phyloP scores from a whole-genome alignment of 805 yeast genomes.

The Yarrowia deformans region DNA sequence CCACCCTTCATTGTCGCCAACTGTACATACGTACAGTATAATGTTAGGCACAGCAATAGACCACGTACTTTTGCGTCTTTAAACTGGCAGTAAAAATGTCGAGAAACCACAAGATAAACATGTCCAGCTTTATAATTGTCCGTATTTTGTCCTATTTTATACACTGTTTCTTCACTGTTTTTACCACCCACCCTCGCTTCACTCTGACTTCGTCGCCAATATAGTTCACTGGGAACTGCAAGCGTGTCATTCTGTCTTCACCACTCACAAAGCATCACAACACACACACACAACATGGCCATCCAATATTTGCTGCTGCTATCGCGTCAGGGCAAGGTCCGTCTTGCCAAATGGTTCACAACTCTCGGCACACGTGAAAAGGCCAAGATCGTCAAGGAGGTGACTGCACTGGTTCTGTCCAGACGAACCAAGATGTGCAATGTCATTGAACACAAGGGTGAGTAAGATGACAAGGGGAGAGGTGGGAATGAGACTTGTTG shows the following conservation, averaged over 20 bases:
- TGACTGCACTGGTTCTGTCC: conserved; percentile 82
- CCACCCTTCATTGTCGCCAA: too few species aligned
- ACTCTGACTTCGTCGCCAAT: conserved; percentile 9
- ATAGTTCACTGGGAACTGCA: conserved; percentile 34
- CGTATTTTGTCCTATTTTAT: background rate
- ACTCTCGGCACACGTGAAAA: conserved; percentile 86
- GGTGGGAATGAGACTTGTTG: background rate
- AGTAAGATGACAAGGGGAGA: conserved; percentile 34
- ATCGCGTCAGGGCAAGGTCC: conserved; percentile 93
- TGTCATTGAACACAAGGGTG: conserved; percentile 79
- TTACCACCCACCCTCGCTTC: background rate
- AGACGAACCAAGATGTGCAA: conserved; percentile 96
- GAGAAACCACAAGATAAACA: too few species aligned
- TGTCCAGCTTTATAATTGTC: too few species aligned
- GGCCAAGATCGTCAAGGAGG: conserved; percentile 79
- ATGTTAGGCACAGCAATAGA: too few species aligned
- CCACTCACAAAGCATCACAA: conserved; percentile 26
- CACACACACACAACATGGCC: conserved; percentile 58
- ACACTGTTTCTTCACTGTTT: background rate
- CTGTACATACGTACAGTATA: too few species aligned
- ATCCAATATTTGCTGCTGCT: conserved; percentile 80
- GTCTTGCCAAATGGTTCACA: conserved; percentile 92
- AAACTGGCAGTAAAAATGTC: too few species aligned
- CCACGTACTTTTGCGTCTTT: too few species aligned
- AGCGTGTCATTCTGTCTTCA: conserved; percentile 26